Percentiles rank a stretch among this genome's conserved stretches.
These are phyloP conservation scores for Akebia trifoliata DNA, from an alignment of 164 flowering plant genomes.

Conservation along the genomic window DNA sequence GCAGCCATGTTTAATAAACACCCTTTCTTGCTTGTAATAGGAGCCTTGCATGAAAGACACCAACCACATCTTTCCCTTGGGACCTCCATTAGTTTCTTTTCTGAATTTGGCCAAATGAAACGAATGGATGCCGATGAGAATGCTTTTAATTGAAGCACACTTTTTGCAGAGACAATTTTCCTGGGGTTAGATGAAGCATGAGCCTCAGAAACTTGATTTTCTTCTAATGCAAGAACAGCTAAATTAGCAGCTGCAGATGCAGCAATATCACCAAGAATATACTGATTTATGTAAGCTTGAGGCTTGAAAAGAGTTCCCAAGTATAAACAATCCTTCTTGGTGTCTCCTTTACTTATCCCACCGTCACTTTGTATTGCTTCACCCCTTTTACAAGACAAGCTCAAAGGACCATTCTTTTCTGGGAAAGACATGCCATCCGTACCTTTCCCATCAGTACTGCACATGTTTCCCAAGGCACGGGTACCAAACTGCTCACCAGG, in stretches of 20 bases:
- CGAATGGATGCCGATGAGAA: constrained; percentile 61
- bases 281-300: constrained; percentile 60
- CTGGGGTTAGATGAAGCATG: constrained; percentile 38
- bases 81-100: constrained; percentile 71
- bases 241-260: constrained; percentile 88
- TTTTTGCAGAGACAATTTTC: constrained; percentile 45
- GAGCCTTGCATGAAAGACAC: constrained; percentile 79
- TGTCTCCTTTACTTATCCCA: constrained; percentile 19
- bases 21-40: constrained; percentile 55
- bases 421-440: constrained; percentile 17
- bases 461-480: constrained; percentile 21
- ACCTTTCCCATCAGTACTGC: constrained; percentile 15
- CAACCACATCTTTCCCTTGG: constrained; percentile 98
- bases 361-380: constrained; percentile 17
- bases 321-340: constrained; percentile 21
- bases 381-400: constrained; percentile 13
- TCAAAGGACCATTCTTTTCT: constrained; percentile 10
- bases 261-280: constrained; percentile 80
- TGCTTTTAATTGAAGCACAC: constrained; percentile 67
- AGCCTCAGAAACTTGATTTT: constrained; percentile 35
- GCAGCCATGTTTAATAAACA: constrained; percentile 86
- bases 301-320: constrained; percentile 58
- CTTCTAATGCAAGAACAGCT: constrained; percentile 67
- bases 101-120: constrained; percentile 87
- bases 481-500: constrained; percentile 20